Base-by-base conservation (phyloP, 75 land plant species). In the Selaginella moellendorffii region DNA sequence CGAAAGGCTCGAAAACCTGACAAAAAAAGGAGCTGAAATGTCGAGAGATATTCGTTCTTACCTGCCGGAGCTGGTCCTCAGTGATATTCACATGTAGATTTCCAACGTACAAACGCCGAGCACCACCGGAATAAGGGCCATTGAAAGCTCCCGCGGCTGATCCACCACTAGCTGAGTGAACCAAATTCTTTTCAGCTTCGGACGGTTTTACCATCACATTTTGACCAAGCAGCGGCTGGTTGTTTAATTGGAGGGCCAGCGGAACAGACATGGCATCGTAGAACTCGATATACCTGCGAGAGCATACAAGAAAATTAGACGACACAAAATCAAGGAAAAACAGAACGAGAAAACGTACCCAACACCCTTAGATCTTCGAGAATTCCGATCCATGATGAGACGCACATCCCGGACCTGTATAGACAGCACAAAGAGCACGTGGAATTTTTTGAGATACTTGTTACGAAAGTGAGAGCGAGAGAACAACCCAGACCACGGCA, bases 151-250 rank as follows among this genome's bases (percentile, higher is more conserved):
- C 81, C 2, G 79, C 63, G 24, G 69, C 82, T 24, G 73, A 81
- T 56, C 72, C 71, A 54, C 84, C 53, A 30, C 81, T 63, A 69
- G 65, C 85, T 27, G 99, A 85, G 31, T 89, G 99, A 36, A 86
- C 99, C 28, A 89, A 77, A 61, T 93, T 93, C 69, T 93, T 93
- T 69, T 93, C 99, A 72, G 99, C 99, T 65, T 93, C 99, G 9
- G 99, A 93, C n/a, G 99, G 96, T 64, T 93, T 93, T 24, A 93
- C 99, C 99, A 93, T 93, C 10, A 93, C 96, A 30, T 90, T 85
- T 65, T 93, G 99, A 59, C 96, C 90, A 63, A 82, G 82, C 26
- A 93, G 80, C 1, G 65, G 72, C 63, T 89, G 99, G 22, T 96
- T 96, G 58, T 96, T 81, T 18, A 93, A 74, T 27, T 90, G 90